Conservation (phyloP, 2,329 filamentous ascomycete genomes). For the Sclerotinia sclerotiorum region DNA sequence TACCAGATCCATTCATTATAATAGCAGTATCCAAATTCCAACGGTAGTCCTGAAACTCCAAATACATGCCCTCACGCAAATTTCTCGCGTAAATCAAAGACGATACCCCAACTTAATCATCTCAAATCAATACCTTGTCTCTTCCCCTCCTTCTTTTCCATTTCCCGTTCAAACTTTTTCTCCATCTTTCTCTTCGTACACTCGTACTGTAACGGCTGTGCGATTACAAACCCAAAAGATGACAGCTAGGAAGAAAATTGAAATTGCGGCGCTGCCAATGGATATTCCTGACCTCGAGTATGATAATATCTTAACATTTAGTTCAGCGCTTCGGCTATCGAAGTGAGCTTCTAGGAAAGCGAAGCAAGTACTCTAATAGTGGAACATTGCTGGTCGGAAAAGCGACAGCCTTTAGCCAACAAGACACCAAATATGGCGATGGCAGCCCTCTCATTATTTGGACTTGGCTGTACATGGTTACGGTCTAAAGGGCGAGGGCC, state of each 20-base stretch:
- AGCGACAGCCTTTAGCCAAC: neutral
- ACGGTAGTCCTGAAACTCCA: neutral
- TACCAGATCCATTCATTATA: neutral
- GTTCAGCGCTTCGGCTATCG: neutral
- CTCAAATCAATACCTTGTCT: neutral
- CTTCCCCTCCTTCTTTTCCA: neutral
- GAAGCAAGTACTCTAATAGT: neutral
- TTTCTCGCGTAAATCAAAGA: neutral
- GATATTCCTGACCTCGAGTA: neutral
- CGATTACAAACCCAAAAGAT: neutral
- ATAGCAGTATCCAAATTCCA: neutral
- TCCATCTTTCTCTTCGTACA: conserved; percentile 35
- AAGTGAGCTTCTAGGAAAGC: neutral
- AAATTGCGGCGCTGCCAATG: neutral
- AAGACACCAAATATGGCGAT: neutral
- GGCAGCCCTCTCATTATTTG: neutral
- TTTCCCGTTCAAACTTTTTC: neutral
- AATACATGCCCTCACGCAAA: no score
- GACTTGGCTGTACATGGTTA: neutral
- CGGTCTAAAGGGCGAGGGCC: neutral
- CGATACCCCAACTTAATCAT: neutral
- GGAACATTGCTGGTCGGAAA: neutral
- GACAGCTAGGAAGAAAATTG: neutral
- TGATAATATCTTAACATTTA: neutral
- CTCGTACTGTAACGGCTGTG: neutral